Evolutionary conservation across 129 eudicot species (phyloP), one percentile per base, ranked within the genome.

Genomic region (Helianthus annuus): DNA sequence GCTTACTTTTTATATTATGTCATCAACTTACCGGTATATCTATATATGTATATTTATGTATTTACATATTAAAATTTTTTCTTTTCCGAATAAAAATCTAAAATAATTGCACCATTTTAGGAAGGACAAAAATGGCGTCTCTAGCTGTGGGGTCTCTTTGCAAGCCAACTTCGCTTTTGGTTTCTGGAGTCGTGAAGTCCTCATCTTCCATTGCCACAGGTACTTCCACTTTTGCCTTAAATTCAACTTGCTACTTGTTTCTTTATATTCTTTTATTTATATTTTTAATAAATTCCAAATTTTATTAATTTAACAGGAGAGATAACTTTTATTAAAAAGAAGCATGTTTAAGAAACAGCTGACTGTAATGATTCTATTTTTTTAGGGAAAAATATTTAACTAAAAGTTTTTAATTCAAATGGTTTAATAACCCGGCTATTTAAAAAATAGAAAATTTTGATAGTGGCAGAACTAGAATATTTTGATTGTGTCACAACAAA

Each of bases 101-200:
- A 4, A 6, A 4, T 40, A 55, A 2, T 55, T 7, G 34, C 61
- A 19, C 27, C 1, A 55, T 17, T 53, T 6, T 9, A 57, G 64
- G 64, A 57, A 56, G 36, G 64, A 11, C 7, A 57, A 24, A 44
- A 1, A 72, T 73, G 78, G 78, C 70, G 11, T 73, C 78, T 73
- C 52, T 62, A 62, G 62, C 62, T 10, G 36, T 62, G 44, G 78
- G 70, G 0, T 73, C 78, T 62, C 51, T 73, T 62, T 48, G 70
- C 61, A 73, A 73, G 70, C 51, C 70, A 73, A 32, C 70, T 62
- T 48, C 78, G 1, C 48, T 14, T 16, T 29, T 29, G 19, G 13
- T 6, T 48, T 48, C 78, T 1, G 24, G n/a, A 51, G 10, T 22
- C 14, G 63, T 62, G 27, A 61, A 22, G 53, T 48, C 78, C 3